These are phyloP conservation scores for Tothia fuscella DNA, from an alignment of 2,329 filamentous ascomycete species.

Conservation along the genomic window DNA sequence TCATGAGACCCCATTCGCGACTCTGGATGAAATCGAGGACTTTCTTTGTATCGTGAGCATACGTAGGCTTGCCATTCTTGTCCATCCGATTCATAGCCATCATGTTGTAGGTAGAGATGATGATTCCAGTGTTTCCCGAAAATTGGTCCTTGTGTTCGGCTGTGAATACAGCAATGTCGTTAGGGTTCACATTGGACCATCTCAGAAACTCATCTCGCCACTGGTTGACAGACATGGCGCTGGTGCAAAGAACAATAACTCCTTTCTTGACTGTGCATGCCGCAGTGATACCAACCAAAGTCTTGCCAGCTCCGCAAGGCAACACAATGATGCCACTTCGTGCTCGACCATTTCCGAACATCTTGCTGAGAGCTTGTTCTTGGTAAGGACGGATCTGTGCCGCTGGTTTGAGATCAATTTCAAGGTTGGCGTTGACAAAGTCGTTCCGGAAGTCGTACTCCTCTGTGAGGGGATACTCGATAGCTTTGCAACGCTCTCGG, in stretches of 20 bases:
- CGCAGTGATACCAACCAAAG: constrained; percentile 92
- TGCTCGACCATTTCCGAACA: constrained; percentile 96
- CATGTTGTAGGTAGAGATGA: constrained; percentile 98
- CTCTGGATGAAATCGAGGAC: constrained; percentile 91
- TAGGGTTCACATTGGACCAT: constrained; percentile 95
- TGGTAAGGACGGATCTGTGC: constrained; percentile 91
- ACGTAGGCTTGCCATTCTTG: constrained; percentile 46
- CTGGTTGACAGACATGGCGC: constrained; percentile 94
- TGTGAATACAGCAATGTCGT: constrained; percentile 90
- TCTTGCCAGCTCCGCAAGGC: constrained; percentile 94
- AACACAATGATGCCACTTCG: constrained; percentile 96
- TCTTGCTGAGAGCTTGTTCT: constrained; percentile 94
- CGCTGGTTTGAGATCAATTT: constrained; percentile 82
- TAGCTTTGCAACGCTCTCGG: constrained; percentile 76
- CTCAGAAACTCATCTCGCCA: constrained; percentile 96
- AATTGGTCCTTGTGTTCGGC: constrained; percentile 84
- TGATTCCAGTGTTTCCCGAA: constrained; percentile 81
- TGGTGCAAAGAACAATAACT: constrained; percentile 88
- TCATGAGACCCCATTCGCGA: constrained; percentile 94
- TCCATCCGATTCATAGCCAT: constrained; percentile 53
- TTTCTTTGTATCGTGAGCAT: constrained; percentile 86
- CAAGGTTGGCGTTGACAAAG: constrained; percentile 73
- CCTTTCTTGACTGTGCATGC: constrained; percentile 97
- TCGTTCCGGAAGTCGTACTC: constrained; percentile 97
- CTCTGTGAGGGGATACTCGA: constrained; percentile 79